Conservation (phyloP, 805 yeast genomes). For the Cyberlindnera xishuangbannaensis region DNA sequence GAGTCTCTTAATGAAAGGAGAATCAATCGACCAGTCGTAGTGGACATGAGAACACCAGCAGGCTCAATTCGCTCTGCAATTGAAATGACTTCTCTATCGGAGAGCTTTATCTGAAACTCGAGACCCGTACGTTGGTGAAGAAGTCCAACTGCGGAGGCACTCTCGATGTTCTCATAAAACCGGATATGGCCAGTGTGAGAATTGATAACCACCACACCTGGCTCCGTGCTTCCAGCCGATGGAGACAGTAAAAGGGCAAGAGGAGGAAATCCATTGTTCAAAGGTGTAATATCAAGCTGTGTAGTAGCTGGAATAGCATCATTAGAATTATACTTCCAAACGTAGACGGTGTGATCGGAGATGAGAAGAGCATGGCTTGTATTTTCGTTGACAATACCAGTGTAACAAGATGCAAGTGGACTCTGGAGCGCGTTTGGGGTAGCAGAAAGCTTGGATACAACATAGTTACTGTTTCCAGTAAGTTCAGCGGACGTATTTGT, state of each 20-base stretch:
- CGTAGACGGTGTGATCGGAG: conserved; percentile 42
- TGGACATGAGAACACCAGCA: conserved; percentile 65
- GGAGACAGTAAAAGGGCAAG: conserved; percentile 57
- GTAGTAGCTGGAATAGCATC: conserved; percentile 54
- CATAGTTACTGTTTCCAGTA: conserved; percentile 52
- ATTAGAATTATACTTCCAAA: conserved; percentile 64
- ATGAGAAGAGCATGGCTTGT: conserved; percentile 26
- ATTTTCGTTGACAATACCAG: conserved; percentile 27
- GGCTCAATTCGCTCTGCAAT: conserved; percentile 60
- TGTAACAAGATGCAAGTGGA: conserved; percentile 4
- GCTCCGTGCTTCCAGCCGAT: conserved; percentile 44
- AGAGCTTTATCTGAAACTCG: conserved; percentile 35
- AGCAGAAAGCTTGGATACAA: conserved; percentile 51
- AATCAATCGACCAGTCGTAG: conserved; percentile 62
- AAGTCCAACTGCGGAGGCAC: conserved; percentile 60
- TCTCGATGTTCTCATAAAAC: conserved; percentile 71
- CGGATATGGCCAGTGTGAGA: conserved; percentile 51
- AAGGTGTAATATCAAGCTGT: conserved; percentile 36
- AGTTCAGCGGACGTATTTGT: conserved; percentile 37
- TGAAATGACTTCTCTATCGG: conserved; percentile 50
- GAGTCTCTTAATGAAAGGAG: conserved; percentile 61
- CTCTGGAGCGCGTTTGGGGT: conserved; percentile 33
- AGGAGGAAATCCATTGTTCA: conserved; percentile 33
- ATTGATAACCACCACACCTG: conserved; percentile 68
- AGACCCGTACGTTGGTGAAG: conserved; percentile 36